Percentiles rank a stretch among this genome's conserved stretches.
phyloP scores from a whole-genome alignment of 495 filamentous ascomycete species.

The Antarctomyces pellizariae region DNA sequence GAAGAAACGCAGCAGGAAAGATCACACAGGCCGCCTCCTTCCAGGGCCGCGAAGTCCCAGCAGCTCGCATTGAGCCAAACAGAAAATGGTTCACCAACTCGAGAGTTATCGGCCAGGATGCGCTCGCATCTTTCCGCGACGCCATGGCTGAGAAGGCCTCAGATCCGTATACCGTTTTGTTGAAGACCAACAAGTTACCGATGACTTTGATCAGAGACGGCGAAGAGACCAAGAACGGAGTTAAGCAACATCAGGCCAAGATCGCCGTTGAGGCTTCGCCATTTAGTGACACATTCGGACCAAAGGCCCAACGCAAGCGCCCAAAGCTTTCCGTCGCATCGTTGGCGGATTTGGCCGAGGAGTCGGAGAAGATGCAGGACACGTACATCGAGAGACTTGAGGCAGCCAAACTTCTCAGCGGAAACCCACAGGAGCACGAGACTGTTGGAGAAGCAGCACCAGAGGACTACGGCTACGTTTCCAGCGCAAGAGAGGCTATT shows the following conservation, averaged over 20 bases:
- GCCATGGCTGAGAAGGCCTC: conserved; percentile 75
- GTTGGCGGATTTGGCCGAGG: conserved; percentile 58
- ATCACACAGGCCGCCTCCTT: conserved; percentile 65
- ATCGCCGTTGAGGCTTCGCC: conserved; percentile 73
- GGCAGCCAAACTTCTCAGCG: conserved; percentile 44
- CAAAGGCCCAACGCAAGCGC: conserved; percentile 77
- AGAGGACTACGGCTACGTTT: conserved; percentile 28
- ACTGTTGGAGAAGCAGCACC: conserved; percentile 19
- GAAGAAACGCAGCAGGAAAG: conserved; percentile 47
- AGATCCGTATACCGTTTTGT: conserved; percentile 76
- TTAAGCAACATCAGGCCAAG: conserved; percentile 86
- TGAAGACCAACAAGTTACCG: conserved; percentile 86
- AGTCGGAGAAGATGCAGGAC: conserved; percentile 55
- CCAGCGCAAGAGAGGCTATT: conserved; percentile 61
- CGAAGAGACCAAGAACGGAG: conserved; percentile 39
- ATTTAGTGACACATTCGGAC: conserved; percentile 78
- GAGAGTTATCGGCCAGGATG: conserved; percentile 38
- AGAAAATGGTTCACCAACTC: conserved; percentile 47
- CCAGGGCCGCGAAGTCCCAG: conserved; percentile 57
- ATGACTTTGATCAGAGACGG: conserved; percentile 58
- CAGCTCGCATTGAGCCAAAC: conserved; percentile 79
- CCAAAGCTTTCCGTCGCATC: conserved; percentile 67
- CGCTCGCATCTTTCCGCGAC: conserved; percentile 62
- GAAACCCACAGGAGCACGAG: conserved; percentile 33
- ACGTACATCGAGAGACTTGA: conserved; percentile 56